These are phyloP conservation scores for Xylaria multiplex DNA, from an alignment of 2,329 filamentous ascomycete genomes.

Conservation along the genomic window DNA sequence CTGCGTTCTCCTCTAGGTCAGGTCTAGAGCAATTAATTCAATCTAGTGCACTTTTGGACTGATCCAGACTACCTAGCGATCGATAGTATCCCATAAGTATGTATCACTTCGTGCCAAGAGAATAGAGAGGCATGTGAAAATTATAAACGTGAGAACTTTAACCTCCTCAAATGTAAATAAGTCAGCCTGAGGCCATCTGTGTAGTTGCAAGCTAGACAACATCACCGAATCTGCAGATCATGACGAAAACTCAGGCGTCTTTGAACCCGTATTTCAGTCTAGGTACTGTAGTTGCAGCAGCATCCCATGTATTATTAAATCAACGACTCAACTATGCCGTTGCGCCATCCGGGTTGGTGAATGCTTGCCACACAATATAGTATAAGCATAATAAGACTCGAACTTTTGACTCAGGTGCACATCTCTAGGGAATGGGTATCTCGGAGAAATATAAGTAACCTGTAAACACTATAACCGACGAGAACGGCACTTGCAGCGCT, in stretches of 20 bases:
- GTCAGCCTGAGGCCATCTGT: background rate
- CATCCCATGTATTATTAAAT: background rate
- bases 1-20: too few relatives aligned
- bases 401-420: background rate
- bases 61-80: too few relatives aligned
- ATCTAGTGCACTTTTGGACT: background rate
- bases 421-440: constrained; percentile 4
- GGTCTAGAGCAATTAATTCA: background rate
- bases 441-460: background rate
- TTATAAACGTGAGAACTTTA: too few relatives aligned
- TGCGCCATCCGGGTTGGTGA: background rate
- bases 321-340: background rate
- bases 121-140: too few relatives aligned
- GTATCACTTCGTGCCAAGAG: too few relatives aligned
- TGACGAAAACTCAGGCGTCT: background rate
- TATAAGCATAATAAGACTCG: background rate
- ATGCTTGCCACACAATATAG: constrained; percentile 16
- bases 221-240: background rate
- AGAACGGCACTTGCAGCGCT: constrained; percentile 19
- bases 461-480: constrained; percentile 14
- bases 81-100: too few relatives aligned
- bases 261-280: background rate
- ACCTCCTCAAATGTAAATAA: background rate
- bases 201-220: background rate
- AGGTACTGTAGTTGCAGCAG: background rate